A percentile compares a stretch with the other conserved stretches of the same genome.
These are phyloP conservation scores for Gracilaria vermiculophylla DNA, from an alignment of 23 red algal species.

Conservation along the genomic window DNA sequence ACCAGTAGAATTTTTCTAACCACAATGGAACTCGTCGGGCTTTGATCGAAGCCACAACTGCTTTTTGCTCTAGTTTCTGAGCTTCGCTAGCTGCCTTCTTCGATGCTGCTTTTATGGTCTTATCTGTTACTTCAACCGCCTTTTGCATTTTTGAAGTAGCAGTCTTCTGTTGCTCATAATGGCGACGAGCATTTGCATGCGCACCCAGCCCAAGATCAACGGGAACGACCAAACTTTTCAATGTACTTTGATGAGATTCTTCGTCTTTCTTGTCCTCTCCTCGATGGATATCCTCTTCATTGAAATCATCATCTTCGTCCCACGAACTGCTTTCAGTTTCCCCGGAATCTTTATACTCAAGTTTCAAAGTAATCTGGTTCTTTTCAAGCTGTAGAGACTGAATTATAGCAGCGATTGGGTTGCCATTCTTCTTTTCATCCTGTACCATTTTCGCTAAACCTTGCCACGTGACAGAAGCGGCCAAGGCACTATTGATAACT, in stretches of 20 bases:
- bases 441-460: constrained; percentile 86
- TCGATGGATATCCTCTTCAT: constrained; percentile 42
- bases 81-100: constrained; percentile 63
- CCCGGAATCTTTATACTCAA: constrained; percentile 45
- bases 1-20: constrained; percentile 99
- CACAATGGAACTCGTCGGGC: constrained; percentile 76
- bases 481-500: constrained; percentile 80
- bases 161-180: constrained; percentile 75
- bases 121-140: constrained; percentile 74
- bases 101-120: constrained; percentile 63
- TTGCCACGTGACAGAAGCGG: constrained; percentile 78
- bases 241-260: not conserved
- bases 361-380: constrained; percentile 90
- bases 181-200: constrained; percentile 84
- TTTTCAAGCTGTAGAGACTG: constrained; percentile 85
- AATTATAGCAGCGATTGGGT: constrained; percentile 89
- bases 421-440: constrained; percentile 80
- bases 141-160: constrained; percentile 86
- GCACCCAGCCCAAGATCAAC: constrained; percentile 78
- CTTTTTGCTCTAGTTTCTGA: constrained; percentile 48
- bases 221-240: constrained; percentile 53
- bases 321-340: constrained; percentile 9
- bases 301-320: constrained; percentile 50
- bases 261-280: not conserved
- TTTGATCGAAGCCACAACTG: constrained; percentile 75